These are phyloP conservation scores for Zymoseptoria crescenta DNA, from an alignment of 2,329 filamentous ascomycete species.

Conservation along the genomic window DNA sequence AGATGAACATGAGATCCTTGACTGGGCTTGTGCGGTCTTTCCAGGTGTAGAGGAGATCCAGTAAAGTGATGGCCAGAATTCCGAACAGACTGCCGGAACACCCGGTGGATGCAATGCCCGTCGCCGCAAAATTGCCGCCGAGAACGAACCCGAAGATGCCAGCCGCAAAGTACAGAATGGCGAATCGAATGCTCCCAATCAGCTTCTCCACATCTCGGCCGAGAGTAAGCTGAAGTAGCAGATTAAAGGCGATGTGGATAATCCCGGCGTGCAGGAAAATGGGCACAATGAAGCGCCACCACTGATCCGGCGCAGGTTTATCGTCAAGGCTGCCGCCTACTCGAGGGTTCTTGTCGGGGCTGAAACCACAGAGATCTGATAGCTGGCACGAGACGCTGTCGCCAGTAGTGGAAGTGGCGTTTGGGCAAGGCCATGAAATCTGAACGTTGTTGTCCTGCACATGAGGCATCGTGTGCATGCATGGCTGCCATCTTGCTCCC, in stretches of 20 bases:
- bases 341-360: slow-evolving; percentile 61
- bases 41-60: slow-evolving; percentile 94
- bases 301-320: slow-evolving; percentile 70
- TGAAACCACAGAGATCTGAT: slow-evolving; percentile 75
- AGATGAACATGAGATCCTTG: slow-evolving; percentile 79
- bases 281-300: slow-evolving; percentile 91
- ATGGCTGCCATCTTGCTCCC: slow-evolving; percentile 85
- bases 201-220: slow-evolving; percentile 86
- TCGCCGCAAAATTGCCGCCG: slow-evolving; percentile 84
- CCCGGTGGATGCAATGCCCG: slow-evolving; percentile 70
- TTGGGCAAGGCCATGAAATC: slow-evolving; percentile 72
- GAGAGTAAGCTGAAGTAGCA: slow-evolving; percentile 82
- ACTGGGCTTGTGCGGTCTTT: slow-evolving; percentile 64
- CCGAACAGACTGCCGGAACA: slow-evolving; percentile 89
- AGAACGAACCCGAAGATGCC: slow-evolving; percentile 96
- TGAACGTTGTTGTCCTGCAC: slow-evolving; percentile 45
- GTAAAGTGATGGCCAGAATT: slow-evolving; percentile 75
- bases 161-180: slow-evolving; percentile 78
- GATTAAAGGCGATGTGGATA: slow-evolving; percentile 92
- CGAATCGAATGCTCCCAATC: slow-evolving; percentile 82
- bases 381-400: slow-evolving; percentile 60
- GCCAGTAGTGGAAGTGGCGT: slow-evolving; percentile 54
- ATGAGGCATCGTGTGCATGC: slow-evolving; percentile 76
- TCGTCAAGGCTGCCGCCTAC: slow-evolving; percentile 45
- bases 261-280: slow-evolving; percentile 94